These are phyloP conservation scores for Fusarium irregulare DNA, from an alignment of 2,329 filamentous ascomycete species.

Conservation along the genomic window DNA sequence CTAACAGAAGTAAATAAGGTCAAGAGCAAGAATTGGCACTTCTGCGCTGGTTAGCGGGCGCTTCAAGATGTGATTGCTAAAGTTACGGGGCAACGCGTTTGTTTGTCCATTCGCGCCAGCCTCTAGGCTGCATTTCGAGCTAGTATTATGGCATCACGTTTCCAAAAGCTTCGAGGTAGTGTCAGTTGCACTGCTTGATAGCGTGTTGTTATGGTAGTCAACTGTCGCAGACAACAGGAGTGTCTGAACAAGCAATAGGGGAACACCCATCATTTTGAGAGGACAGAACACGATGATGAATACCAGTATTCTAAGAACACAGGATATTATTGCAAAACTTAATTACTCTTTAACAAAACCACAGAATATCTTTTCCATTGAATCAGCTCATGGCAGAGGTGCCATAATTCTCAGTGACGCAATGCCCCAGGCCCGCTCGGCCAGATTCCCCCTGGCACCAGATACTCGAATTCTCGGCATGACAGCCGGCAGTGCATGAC, in stretches of 20 bases:
- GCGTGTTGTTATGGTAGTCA: neutral
- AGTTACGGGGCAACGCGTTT: neutral
- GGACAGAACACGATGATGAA: neutral
- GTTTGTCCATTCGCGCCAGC: neutral
- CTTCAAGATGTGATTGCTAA: neutral
- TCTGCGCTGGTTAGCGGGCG: neutral
- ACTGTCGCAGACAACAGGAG: neutral
- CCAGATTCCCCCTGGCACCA: neutral
- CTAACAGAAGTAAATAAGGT: neutral
- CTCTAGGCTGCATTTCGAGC: neutral
- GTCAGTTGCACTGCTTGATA: fast-evolving
- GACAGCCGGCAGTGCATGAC: neutral
- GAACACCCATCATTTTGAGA: fast-evolving
- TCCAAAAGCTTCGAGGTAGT: neutral
- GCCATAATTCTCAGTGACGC: neutral
- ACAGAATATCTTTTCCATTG: fast-evolving
- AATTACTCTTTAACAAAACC: too few species aligned
- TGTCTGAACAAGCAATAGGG: neutral
- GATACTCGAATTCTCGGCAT: neutral
- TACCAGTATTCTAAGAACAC: neutral
- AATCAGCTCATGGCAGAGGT: neutral
- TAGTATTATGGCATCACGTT: fast-evolving
- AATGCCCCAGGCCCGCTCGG: neutral
- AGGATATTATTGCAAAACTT: too few species aligned
- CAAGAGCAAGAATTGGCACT: neutral